phyloP scores from a whole-genome alignment of 148 eudicot genomes.

The Dianthus caryophyllus region DNA sequence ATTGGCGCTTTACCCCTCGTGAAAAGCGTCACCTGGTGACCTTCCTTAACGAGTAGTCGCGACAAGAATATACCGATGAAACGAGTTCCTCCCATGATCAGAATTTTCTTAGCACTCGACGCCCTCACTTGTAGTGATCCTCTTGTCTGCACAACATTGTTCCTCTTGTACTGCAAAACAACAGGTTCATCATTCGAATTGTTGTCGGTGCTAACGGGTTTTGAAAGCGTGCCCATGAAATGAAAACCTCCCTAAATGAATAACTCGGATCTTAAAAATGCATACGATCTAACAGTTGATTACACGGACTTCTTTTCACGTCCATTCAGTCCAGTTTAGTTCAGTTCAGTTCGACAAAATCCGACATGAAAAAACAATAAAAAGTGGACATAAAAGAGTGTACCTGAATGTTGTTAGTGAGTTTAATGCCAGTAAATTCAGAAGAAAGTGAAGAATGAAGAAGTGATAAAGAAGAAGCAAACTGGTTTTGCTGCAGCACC shows the following conservation, averaged over 20 bases:
- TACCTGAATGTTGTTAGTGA: conserved; percentile 72
- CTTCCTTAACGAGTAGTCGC: conserved; percentile 83
- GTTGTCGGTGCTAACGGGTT: neutral
- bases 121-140: conserved; percentile 65
- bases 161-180: conserved; percentile 70
- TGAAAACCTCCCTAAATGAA: neutral
- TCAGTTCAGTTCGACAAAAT: neutral
- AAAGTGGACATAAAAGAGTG: neutral
- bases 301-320: no score
- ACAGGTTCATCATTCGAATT: neutral
- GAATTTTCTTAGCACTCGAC: conserved; percentile 77
- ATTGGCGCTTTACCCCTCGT: conserved; percentile 96
- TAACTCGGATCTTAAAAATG: no score
- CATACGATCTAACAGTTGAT: no score
- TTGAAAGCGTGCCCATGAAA: neutral
- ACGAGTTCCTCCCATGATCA: conserved; percentile 95
- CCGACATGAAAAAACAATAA: neutral
- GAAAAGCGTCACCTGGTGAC: conserved; percentile 95
- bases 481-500: conserved; percentile 56
- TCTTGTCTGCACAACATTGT: conserved; percentile 49
- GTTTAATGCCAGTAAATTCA: conserved; percentile 65
- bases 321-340: no score
- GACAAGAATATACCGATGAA: conserved; percentile 90
- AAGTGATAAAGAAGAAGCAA: conserved; percentile 41
- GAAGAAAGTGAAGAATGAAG: conserved; percentile 69